These are phyloP conservation scores for Spraguea lophii DNA, from an alignment of 371 early-diverging fungal species.

Conservation along the genomic window DNA sequence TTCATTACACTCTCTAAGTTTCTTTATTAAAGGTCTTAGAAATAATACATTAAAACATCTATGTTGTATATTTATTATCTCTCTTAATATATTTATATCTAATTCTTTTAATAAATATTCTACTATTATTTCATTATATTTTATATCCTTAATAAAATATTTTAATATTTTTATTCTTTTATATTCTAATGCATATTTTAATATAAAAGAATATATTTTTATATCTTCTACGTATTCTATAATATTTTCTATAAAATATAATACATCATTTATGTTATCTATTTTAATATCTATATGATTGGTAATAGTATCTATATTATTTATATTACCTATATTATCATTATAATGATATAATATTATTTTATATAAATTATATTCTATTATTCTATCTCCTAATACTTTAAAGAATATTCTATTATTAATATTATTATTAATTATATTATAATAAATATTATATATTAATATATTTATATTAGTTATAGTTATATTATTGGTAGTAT, in stretches of 20 bases:
- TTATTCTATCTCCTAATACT: not conserved
- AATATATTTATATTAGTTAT: not conserved
- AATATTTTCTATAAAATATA: too few relatives aligned
- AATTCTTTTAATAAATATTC: conserved; percentile 5
- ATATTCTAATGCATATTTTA: too few relatives aligned
- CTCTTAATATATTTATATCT: too few relatives aligned
- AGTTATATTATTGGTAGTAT: not conserved
- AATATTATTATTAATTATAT: not conserved
- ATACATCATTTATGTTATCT: too few relatives aligned
- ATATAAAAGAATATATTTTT: too few relatives aligned
- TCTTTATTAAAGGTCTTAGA: too few relatives aligned
- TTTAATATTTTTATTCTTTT: conserved; percentile 22
- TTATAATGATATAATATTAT: conserved; percentile 78
- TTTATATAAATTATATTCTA: not conserved
- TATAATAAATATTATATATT: not conserved
- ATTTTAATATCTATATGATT: not conserved
- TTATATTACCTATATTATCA: conserved; percentile 46
- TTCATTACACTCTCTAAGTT: too few relatives aligned
- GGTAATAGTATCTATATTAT: not conserved
- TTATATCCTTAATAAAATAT: conserved; percentile 10
- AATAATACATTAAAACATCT: too few relatives aligned
- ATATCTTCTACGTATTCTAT: too few relatives aligned
- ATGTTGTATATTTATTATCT: too few relatives aligned
- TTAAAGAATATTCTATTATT: not conserved
- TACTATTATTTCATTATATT: conserved; percentile 16